These are phyloP conservation scores for Trebouxiophyceae sp. DNA, from an alignment of 163 green algal species.

Conservation along the genomic window DNA sequence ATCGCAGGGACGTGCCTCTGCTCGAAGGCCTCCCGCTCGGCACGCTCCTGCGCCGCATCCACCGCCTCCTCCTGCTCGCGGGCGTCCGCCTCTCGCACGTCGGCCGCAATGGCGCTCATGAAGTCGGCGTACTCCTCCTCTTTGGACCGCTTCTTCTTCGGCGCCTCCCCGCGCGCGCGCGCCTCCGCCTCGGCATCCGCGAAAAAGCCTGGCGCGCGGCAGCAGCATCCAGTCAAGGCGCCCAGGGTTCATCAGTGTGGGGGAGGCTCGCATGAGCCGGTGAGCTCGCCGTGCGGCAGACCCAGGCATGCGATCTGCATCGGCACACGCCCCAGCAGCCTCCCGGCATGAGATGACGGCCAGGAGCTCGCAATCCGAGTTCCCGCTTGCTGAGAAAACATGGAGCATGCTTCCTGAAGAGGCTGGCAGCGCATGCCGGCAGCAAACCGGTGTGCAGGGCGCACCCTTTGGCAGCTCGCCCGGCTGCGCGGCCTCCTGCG, in stretches of 20 bases:
- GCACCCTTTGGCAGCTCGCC: not conserved
- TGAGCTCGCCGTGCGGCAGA: too few relatives aligned
- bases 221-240: too few relatives aligned
- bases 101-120: slow-evolving; percentile 26
- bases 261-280: too few relatives aligned
- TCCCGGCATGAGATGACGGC: too few relatives aligned
- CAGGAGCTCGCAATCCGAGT: too few relatives aligned
- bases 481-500: not conserved
- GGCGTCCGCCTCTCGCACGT: slow-evolving; percentile 23
- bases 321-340: too few relatives aligned
- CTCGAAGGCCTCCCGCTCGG: slow-evolving; percentile 31
- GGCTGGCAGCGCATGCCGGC: too few relatives aligned
- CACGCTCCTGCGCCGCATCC: slow-evolving; percentile 27
- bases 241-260: too few relatives aligned
- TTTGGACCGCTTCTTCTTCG: slow-evolving; percentile 15
- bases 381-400: too few relatives aligned
- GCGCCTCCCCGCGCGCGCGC: slow-evolving; percentile 38
- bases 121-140: slow-evolving; percentile 20
- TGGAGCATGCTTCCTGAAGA: too few relatives aligned
- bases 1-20: slow-evolving; percentile 16
- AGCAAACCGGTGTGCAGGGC: not conserved
- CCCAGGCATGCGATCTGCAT: too few relatives aligned
- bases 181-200: slow-evolving; percentile 47
- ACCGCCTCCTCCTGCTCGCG: slow-evolving; percentile 36
- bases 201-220: slow-evolving; percentile 54